These are phyloP conservation scores for Clavaria fumosa DNA, from an alignment of 768 basidiomycete genomes.

Conservation along the genomic window DNA sequence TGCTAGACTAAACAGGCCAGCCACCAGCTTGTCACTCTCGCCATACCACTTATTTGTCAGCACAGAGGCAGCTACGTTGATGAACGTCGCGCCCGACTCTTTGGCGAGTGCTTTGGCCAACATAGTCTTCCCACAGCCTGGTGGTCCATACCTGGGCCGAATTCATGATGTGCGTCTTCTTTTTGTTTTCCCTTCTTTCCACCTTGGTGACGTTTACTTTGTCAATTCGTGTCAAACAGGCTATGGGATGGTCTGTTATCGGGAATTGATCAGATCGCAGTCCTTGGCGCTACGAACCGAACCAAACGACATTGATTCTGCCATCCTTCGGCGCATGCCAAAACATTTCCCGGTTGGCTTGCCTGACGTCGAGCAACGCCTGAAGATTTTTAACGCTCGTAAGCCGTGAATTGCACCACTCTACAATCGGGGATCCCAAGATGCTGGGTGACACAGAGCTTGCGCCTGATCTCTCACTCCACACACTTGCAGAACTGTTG, in stretches of 20 bases:
- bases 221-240: constrained; percentile 22
- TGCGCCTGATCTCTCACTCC: constrained; percentile 43
- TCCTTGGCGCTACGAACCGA: constrained; percentile 93
- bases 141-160: too few relatives aligned
- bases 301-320: constrained; percentile 80
- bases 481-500: constrained; percentile 56
- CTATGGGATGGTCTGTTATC: constrained; percentile 93
- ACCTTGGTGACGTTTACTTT: not conserved
- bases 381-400: constrained; percentile 77
- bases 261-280: constrained; percentile 64
- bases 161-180: constrained; percentile 70
- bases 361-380: constrained; percentile 63
- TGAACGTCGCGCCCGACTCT: too few relatives aligned
- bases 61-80: too few relatives aligned
- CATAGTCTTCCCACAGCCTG: too few relatives aligned
- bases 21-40: constrained; percentile 91
- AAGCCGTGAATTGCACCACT: too few relatives aligned
- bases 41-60: too few relatives aligned
- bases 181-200: not conserved
- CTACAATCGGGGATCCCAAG: too few relatives aligned
- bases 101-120: too few relatives aligned
- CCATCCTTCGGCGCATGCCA: constrained; percentile 92
- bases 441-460: constrained; percentile 74
- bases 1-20: constrained; percentile 86
- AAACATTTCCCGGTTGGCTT: constrained; percentile 82